These are phyloP conservation scores for Alternaria brassicae DNA, from an alignment of 2,329 filamentous ascomycete genomes.

Conservation along the genomic window DNA sequence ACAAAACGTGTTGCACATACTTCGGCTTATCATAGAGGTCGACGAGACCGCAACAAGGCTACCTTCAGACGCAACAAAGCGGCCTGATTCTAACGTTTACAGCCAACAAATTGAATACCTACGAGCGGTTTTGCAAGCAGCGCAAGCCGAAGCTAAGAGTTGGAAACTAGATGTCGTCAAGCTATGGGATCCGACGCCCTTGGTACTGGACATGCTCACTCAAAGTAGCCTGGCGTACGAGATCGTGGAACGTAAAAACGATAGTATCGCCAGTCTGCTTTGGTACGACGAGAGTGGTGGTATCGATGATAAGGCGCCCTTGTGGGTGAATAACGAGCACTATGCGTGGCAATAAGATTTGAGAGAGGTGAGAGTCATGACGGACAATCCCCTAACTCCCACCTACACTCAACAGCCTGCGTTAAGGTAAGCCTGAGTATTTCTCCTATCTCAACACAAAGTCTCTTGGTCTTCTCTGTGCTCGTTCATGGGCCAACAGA, in stretches of 20 bases:
- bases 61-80: conserved; percentile 15
- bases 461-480: no score
- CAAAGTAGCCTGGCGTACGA: neutral
- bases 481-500: neutral
- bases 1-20: conserved; percentile 69
- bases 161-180: conserved; percentile 74
- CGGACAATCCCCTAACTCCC: no score
- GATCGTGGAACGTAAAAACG: neutral
- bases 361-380: neutral
- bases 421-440: no score
- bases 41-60: conserved; percentile 21
- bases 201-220: conserved; percentile 27
- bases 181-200: conserved; percentile 78
- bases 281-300: conserved; percentile 14
- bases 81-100: neutral
- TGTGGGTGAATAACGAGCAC: conserved; percentile 46
- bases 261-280: conserved; percentile 1
- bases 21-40: conserved; percentile 69
- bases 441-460: no score
- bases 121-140: conserved; percentile 67
- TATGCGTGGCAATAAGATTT: conserved; percentile 40
- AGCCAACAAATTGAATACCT: conserved; percentile 13
- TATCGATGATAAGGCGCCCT: conserved; percentile 5
- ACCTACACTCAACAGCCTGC: no score
- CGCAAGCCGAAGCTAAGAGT: conserved; percentile 69